A percentile compares a stretch with the other conserved stretches of the same genome.
These are phyloP conservation scores for Chlorella sp. DNA, from an alignment of 139 green algal genomes.

Conservation along the genomic window DNA sequence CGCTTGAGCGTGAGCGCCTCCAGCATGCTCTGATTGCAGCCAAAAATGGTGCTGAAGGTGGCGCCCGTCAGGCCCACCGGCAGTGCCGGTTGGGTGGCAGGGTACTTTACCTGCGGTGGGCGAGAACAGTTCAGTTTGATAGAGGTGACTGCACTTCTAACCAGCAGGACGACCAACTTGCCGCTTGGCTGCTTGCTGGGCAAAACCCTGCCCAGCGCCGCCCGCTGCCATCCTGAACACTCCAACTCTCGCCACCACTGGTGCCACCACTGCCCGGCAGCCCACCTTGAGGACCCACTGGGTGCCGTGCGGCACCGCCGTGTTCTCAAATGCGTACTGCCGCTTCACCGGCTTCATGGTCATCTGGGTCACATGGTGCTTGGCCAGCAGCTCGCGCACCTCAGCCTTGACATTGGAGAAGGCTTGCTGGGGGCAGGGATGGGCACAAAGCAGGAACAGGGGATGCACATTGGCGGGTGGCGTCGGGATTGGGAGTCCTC, in stretches of 20 bases:
- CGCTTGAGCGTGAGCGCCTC: slow-evolving; percentile 95
- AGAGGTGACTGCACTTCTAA: background rate
- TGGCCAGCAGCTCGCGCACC: slow-evolving; percentile 72
- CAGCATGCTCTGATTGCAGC: slow-evolving; percentile 74
- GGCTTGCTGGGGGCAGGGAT: slow-evolving; percentile 47
- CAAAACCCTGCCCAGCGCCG: too few species aligned
- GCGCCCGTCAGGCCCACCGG: slow-evolving; percentile 61
- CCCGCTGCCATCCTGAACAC: too few species aligned
- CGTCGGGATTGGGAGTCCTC: too few species aligned
- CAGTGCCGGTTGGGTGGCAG: slow-evolving; percentile 69
- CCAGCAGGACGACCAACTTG: too few species aligned
- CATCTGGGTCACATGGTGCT: slow-evolving; percentile 73
- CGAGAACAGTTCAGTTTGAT: background rate
- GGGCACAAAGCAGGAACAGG: background rate
- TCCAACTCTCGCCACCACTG: too few species aligned
- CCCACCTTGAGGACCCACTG: slow-evolving; percentile 95
- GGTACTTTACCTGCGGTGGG: slow-evolving; percentile 68
- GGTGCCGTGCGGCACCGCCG: slow-evolving; percentile 73
- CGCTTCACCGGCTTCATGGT: slow-evolving; percentile 90
- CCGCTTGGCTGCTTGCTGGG: too few species aligned
- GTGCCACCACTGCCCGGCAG: too few species aligned
- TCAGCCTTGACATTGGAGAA: slow-evolving; percentile 80
- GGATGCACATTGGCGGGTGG: too few species aligned
- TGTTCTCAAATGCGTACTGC: slow-evolving; percentile 94
- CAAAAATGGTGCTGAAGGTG: slow-evolving; percentile 80